These are phyloP conservation scores for Podila horticola DNA, from an alignment of 192 early-diverging fungal species.

Conservation along the genomic window DNA sequence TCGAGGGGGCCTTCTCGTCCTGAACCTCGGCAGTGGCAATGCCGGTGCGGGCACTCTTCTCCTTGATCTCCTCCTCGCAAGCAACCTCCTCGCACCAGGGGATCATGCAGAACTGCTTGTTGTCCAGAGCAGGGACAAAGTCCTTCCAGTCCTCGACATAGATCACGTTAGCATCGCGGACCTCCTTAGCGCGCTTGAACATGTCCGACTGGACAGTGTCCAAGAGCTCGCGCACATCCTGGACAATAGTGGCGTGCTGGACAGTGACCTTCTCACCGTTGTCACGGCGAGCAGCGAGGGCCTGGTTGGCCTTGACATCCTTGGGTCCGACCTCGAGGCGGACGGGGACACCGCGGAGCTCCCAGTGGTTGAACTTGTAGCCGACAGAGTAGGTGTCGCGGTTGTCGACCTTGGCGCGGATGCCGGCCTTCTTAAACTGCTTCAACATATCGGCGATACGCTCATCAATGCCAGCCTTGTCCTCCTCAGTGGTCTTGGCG, in stretches of 20 bases:
- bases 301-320: constrained; percentile 86
- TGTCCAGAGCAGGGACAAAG: constrained; percentile 92
- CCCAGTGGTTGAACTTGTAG: constrained; percentile 99
- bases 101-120: constrained; percentile 86
- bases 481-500: constrained; percentile 84
- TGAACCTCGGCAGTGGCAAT: constrained; percentile 70
- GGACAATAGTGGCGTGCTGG: constrained; percentile 67
- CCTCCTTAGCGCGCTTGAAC: constrained; percentile 85
- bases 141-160: constrained; percentile 90
- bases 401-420: constrained; percentile 83
- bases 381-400: constrained; percentile 91
- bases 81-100: constrained; percentile 95
- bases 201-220: constrained; percentile 89
- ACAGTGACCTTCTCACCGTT: constrained; percentile 71
- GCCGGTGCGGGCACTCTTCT: constrained; percentile 79
- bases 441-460: constrained; percentile 76
- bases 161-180: constrained; percentile 78
- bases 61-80: constrained; percentile 99
- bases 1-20: constrained; percentile 97
- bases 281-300: constrained; percentile 86
- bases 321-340: constrained; percentile 97
- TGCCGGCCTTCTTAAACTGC: constrained; percentile 74
- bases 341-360: constrained; percentile 95
- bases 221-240: constrained; percentile 69
- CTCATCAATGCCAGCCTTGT: constrained; percentile 70